Base-by-base conservation (phyloP, 176 grass and related monocot species). In the Oryza glumipatula region DNA sequence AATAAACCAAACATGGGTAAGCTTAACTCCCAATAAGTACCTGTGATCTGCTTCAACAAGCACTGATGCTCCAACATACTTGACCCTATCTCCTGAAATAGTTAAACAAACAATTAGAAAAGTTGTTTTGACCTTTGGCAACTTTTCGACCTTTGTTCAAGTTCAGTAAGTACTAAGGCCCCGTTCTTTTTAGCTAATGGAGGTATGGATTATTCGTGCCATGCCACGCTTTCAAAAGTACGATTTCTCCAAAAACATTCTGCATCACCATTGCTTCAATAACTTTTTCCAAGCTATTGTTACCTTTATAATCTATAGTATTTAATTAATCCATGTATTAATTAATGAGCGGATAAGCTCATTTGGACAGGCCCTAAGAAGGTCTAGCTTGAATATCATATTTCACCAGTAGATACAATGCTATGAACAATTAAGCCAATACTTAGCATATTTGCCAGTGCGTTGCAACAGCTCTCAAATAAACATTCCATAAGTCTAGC, bases 81-180 rank as follows among this genome's bases (percentile, higher is more conserved):
- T 98, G 63, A 98, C 89, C 58, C 91, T 90, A 68, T 95, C 89
- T 67, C 96, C 96, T 98, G 91, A 90, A 92, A 86, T 74, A 9
- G 75, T 98, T 88, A 90, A 90, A 86, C 74, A 4, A 81, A 74
- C 54, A 63, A 84, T 71, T 15, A 74, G n/a, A 68, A 80, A 83
- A 79, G 52, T 65, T 17, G 12, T 38, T 38, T 11, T 8, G 11
- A 39, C 38, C 65, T 73, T 78, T 60, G 82, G 2, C 30, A 32
- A 32, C 30, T 32, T 47, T 38, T 11, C 6, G 11, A 39, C 38
- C 65, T 73, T 78, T 60, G 82, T 83, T 61, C 43, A 7, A 67
- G 26, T 73, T 76, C 56, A 43, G 35, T 81, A 22, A 46, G 16
- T 63, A 61, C 30, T 70, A 81, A 49, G 47, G 13, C 47, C 45